Percentiles rank a stretch among this genome's conserved stretches.
Evolutionary conservation across 2,329 filamentous ascomycete species (phyloP).

Genomic region (Botrytis galanthina): DNA sequence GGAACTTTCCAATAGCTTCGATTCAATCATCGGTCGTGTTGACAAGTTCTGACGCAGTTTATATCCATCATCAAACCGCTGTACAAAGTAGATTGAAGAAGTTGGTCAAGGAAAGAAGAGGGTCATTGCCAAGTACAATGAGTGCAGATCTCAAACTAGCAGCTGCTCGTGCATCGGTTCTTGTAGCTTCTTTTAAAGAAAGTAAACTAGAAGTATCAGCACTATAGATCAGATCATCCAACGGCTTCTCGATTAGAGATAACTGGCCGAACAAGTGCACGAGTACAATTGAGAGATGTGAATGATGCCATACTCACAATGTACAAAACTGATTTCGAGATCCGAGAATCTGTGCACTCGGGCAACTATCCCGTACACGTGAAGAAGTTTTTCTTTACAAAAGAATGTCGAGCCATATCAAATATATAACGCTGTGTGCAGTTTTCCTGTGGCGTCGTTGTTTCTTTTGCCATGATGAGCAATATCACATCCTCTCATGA

Average conservation of each 20-base stretch:
- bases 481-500: neutral
- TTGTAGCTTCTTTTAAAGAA: neutral
- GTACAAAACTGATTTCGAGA: neutral
- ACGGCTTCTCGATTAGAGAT: neutral
- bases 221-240: neutral
- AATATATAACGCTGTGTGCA: neutral
- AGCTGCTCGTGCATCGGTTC: neutral
- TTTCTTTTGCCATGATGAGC: neutral
- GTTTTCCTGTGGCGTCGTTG: neutral
- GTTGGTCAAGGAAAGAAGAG: neutral
- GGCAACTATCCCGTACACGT: neutral
- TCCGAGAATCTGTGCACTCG: neutral
- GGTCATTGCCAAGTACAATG: neutral
- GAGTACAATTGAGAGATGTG: neutral
- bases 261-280: neutral
- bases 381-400: neutral
- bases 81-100: neutral
- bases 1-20: conserved; percentile 6
- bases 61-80: neutral
- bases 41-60: neutral
- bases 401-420: neutral
- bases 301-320: neutral
- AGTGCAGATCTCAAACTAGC: neutral
- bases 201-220: neutral
- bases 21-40: neutral